Percentiles rank a stretch among this genome's conserved stretches.
These are phyloP conservation scores for Taphrina populina DNA, from an alignment of 1,139 yeast species.

Conservation along the genomic window DNA sequence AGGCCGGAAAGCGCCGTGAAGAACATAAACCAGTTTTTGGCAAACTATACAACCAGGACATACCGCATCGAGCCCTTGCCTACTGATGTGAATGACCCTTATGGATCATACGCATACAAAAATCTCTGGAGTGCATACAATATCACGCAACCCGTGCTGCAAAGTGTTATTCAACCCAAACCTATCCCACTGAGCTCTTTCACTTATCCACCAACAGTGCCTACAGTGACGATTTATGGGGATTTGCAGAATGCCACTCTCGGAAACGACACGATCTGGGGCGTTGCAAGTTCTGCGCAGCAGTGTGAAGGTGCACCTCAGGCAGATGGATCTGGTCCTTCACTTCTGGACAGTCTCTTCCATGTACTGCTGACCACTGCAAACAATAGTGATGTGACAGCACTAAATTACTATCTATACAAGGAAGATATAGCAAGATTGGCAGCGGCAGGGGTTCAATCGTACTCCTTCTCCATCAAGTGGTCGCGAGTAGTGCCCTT, in stretches of 20 bases:
- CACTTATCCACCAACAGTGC: neutral
- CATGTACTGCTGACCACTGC: conserved; percentile 37
- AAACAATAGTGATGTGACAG: conserved; percentile 43
- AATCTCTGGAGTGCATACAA: neutral
- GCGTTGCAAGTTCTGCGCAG: conserved; percentile 33
- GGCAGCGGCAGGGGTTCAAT: conserved; percentile 47
- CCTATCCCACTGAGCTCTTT: neutral
- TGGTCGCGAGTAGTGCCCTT: conserved; percentile 48
- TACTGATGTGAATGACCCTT: neutral
- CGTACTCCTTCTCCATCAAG: conserved; percentile 47
- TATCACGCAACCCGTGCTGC: neutral
- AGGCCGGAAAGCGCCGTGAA: neutral
- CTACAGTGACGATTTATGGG: neutral
- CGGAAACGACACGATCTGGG: conserved; percentile 21
- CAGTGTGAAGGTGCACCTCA: conserved; percentile 49
- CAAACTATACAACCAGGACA: neutral
- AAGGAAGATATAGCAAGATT: conserved; percentile 47
- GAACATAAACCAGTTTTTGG: neutral
- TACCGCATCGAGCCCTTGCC: neutral
- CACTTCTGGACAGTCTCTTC: conserved; percentile 44
- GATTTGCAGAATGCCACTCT: neutral
- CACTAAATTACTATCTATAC: conserved; percentile 47
- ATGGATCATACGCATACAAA: neutral
- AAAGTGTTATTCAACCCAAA: neutral
- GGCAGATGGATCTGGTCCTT: conserved; percentile 47